Base-by-base conservation (phyloP, 306 rosid species). In the Cyamopsis tetragonoloba region DNA sequence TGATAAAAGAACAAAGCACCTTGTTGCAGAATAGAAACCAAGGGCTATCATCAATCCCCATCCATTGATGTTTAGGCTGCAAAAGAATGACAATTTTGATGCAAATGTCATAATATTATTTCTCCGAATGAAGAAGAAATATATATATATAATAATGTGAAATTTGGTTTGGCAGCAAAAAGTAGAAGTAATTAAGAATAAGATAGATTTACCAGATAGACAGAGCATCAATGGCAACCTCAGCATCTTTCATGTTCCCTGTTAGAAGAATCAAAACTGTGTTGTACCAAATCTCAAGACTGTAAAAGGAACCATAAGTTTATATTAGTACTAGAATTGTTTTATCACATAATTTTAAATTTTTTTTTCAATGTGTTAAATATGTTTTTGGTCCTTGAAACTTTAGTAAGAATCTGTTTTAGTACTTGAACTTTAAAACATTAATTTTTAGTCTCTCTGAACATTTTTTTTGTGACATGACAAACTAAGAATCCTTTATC, bases 251-350 rank as follows among this genome's bases (percentile, higher is more conserved):
- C 77, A 76, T 28, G 54, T 63, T 72, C 60, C 87, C 84, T 0
- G 82, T 73, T 27, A 83, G 53, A 51, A 83, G 80, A 48, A 83
- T 28, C 75, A 83, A 59, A 46, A 72, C 9, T 7, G 82, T 50
- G 30, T 64, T 76, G 72, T 79, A 83, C 84, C 87, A 83, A 4
- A 79, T 12, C 80, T 83, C 87, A 19, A 79, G 75, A 69, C 87
- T 79, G 78, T 62, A 31, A 50, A 53, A 42, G 27, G 31, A 62
- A 62, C 32, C 13, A 32, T 3, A 28, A 48, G 28, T 51, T 32
- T 4, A 7, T 34, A n/a, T 58, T 19, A 62, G 38, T 13, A 39
- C 9, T 9, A 17, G 3, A 20, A 19, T 1, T 38, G 13, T 39
- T 34, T 15, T 7, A 19, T 20, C 55, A n/a, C n/a, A n/a, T n/a